Conservation (phyloP, 805 yeast genomes). For the Cyberlindnera meyerae region DNA sequence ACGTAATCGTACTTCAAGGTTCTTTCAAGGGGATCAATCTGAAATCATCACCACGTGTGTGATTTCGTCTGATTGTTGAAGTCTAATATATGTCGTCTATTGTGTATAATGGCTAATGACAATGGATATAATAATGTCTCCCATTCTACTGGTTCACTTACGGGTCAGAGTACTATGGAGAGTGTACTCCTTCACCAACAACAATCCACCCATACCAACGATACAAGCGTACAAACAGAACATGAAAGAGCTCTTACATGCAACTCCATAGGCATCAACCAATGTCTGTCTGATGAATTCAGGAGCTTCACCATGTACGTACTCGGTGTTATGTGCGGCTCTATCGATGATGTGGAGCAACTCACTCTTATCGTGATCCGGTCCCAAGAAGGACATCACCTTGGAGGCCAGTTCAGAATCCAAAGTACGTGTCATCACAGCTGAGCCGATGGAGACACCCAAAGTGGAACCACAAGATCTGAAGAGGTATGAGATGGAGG, state of each 20-base stretch:
- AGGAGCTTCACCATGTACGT: constrained; percentile 48
- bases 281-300: constrained; percentile 42
- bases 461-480: constrained; percentile 63
- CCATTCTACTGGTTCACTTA: constrained; percentile 10
- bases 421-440: constrained; percentile 50
- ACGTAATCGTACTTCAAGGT: no score
- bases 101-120: no score
- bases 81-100: no score
- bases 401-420: constrained; percentile 24
- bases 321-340: constrained; percentile 55
- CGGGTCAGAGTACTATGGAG: constrained; percentile 50
- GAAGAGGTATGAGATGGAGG: constrained; percentile 62
- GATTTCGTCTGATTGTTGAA: no score
- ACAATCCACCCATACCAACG: constrained; percentile 37
- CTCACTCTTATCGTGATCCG: constrained; percentile 32
- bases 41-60: no score
- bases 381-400: constrained; percentile 31
- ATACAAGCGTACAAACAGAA: constrained; percentile 37
- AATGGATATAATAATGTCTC: no score
- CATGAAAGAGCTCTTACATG: constrained; percentile 49
- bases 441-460: constrained; percentile 61
- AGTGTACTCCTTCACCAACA: constrained; percentile 52
- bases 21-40: no score
- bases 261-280: constrained; percentile 45
- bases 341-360: constrained; percentile 41